These are phyloP conservation scores for Colletotrichum destructivum DNA, from an alignment of 2,329 filamentous ascomycete species.

Conservation along the genomic window DNA sequence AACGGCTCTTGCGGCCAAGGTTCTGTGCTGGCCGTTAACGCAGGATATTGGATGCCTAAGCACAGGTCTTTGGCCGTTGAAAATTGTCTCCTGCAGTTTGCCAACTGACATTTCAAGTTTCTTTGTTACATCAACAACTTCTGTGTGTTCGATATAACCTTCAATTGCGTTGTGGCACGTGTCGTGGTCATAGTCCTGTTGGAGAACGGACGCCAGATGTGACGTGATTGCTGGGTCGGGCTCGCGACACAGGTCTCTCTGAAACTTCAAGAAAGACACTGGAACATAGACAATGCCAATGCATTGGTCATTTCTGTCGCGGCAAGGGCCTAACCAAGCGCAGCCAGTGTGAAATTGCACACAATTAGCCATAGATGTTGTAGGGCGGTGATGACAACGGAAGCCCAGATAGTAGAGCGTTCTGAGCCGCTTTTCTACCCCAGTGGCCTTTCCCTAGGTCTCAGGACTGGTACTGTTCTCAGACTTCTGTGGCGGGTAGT, in stretches of 20 bases:
- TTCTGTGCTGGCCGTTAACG: background rate
- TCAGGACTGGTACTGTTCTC: no score
- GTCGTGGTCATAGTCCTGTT: background rate
- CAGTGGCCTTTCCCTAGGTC: no score
- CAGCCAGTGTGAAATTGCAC: conserved; percentile 5
- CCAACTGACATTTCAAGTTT: background rate
- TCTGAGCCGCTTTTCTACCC: no score
- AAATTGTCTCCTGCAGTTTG: background rate
- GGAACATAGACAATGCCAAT: conserved; percentile 13
- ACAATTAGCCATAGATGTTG: conserved; percentile 6
- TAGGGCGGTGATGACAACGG: no score
- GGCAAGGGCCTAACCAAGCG: background rate
- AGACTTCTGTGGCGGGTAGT: no score
- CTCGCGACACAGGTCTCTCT: background rate
- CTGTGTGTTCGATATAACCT: background rate
- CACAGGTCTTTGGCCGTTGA: background rate
- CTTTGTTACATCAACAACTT: background rate
- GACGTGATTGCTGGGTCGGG: background rate
- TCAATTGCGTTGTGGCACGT: conserved; percentile 2
- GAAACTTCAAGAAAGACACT: background rate
- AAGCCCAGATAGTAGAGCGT: no score
- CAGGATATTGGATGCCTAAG: background rate
- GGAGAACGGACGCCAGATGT: background rate
- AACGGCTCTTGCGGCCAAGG: background rate
- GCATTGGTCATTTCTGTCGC: background rate